Evolutionary conservation across 306 rosid species (phyloP).

Genomic region (Abrus precatorius): DNA sequence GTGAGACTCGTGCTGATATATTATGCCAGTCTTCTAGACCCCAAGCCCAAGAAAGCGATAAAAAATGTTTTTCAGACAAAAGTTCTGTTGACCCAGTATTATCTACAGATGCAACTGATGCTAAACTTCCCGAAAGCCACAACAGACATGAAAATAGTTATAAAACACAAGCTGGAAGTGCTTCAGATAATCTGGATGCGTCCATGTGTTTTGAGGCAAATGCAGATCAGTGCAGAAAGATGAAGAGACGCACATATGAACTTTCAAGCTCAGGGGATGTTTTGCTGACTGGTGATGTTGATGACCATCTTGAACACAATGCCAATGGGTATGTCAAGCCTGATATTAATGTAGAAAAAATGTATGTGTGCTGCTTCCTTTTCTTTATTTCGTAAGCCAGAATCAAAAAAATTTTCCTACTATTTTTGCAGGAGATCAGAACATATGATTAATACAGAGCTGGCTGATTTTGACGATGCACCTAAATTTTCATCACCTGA

Average conservation of each 20-base stretch:
- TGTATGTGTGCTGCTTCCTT: conserved; percentile 33
- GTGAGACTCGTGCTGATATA: conserved; percentile 53
- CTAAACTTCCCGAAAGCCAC: conserved; percentile 47
- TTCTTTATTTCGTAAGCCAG: conserved; percentile 30
- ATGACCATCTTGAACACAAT: conserved; percentile 50
- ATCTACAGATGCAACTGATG: conserved; percentile 44
- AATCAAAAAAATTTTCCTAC: conserved; percentile 34
- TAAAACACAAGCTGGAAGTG: conserved; percentile 42
- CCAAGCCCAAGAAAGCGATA: conserved; percentile 49
- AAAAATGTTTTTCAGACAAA: conserved; percentile 40
- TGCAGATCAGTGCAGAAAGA: conserved; percentile 52
- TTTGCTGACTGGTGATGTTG: conserved; percentile 52
- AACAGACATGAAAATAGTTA: conserved; percentile 48
- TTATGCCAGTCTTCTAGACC: conserved; percentile 53
- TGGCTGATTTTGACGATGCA: conserved; percentile 46
- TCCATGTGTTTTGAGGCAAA: conserved; percentile 51
- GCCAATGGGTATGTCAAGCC: conserved; percentile 56
- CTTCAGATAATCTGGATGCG: conserved; percentile 47
- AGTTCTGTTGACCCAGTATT: conserved; percentile 46
- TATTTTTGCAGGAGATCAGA: conserved; percentile 61
- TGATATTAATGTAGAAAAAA: conserved; percentile 14
- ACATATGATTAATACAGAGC: conserved; percentile 47
- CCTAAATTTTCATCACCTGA: conserved; percentile 49
- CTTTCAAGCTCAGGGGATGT: conserved; percentile 55
- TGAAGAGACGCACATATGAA: conserved; percentile 49